These are phyloP conservation scores for Mycena crocata DNA, from an alignment of 768 basidiomycete genomes.

Conservation along the genomic window DNA sequence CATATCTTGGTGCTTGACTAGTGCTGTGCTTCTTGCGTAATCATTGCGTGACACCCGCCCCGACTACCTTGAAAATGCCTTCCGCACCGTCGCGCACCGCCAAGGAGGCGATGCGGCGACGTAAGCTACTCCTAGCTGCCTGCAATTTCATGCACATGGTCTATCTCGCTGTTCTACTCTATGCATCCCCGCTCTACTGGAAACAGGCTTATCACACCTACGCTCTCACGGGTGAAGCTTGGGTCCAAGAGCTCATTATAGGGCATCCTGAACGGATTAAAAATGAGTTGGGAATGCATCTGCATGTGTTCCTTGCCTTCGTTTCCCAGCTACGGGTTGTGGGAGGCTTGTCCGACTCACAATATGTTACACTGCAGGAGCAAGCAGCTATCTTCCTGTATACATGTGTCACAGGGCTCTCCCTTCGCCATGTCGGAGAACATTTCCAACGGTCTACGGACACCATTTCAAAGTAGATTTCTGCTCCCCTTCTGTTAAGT, in stretches of 20 bases:
- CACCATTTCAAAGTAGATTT: conserved; percentile 30
- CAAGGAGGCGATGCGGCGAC: neutral
- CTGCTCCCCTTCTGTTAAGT: neutral
- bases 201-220: conserved; percentile 37
- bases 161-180: conserved; percentile 1
- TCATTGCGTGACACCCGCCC: neutral
- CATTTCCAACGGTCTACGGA: conserved; percentile 23
- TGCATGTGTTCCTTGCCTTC: conserved; percentile 34
- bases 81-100: neutral
- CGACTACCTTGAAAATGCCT: neutral
- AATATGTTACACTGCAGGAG: conserved; percentile 32
- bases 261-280: conserved; percentile 37
- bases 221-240: conserved; percentile 35
- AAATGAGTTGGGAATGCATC: conserved; percentile 34
- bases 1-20: no score
- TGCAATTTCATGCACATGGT: neutral
- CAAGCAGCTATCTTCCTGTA: conserved; percentile 44
- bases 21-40: neutral
- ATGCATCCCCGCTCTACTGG: conserved; percentile 12
- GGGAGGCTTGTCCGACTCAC: conserved; percentile 3
- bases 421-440: conserved; percentile 36
- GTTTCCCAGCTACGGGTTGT: conserved; percentile 14
- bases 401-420: conserved; percentile 36
- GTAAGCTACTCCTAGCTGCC: neutral
- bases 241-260: conserved; percentile 33